Evolutionary conservation across 2,329 filamentous ascomycete genomes (phyloP), one percentile per base, ranked within the genome.

Genomic region (Nannizziopsis arthrosporioides): DNA sequence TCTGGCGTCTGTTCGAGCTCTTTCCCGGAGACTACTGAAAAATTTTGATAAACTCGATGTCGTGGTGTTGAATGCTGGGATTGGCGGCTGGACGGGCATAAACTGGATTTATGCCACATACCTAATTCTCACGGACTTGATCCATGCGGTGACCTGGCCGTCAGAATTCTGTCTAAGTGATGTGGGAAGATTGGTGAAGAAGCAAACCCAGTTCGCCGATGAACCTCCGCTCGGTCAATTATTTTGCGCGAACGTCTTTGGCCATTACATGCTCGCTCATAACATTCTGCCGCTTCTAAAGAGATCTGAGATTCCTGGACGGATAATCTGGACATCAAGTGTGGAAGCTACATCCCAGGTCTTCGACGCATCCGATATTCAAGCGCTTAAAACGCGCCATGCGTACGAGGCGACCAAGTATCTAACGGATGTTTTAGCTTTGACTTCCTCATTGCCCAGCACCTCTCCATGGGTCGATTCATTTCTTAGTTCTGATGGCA

Each of bases 241-340:
- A 14, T 98, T 96, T 63, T 84, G 82, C 62, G 83, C 90, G 43
- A 96, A 96, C 61, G 76, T 94, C 27, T 96, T 98, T 61, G 92
- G 92, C 0, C 92, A 98, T 68, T 96, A 98, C 63, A 69, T 95
- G 59, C 78, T 98, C 18, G 78, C 79, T 12, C 89, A 94, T 63
- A 80, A 82, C 60, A 74, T 96, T 9, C 75, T 84, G 55, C 83
- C 86, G 0, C 71, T 95, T 9, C 74, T 98, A 56, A 59, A 65
- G 12, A 57, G 59, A 36, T 54, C 66, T 49, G 54, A 66, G 35
- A 61, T 71, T 1, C 61, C 63, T 2, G 84, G 80, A 7, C 79
- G 87, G 44, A 75, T 98, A 45, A 76, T 96, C 54, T 96, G 90
- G 89, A 80, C 88, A 8, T 85, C 83, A 53, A 93, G 84, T 59